A percentile compares a stretch with the other conserved stretches of the same genome.
phyloP scores from a whole-genome alignment of 2,329 filamentous ascomycete genomes.

The Arthrinium puccinioides region DNA sequence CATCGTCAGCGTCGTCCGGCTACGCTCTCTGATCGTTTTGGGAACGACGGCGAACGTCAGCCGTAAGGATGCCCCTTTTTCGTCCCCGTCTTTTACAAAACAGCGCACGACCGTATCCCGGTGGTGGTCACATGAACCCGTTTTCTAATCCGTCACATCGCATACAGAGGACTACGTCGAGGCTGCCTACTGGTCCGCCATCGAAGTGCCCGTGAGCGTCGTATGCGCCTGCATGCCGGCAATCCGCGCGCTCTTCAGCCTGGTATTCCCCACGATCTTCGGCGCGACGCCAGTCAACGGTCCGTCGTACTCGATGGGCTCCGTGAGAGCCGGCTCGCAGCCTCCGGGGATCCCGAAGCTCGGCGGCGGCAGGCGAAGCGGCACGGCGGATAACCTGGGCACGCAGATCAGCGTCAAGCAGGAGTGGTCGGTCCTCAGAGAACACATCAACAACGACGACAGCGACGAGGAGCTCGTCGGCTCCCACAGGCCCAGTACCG shows the following conservation, averaged over 20 bases:
- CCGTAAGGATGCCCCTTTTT: conserved; percentile 11
- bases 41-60: conserved; percentile 15
- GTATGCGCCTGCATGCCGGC: conserved; percentile 26
- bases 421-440: conserved; percentile 19
- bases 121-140: neutral
- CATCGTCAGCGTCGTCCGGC: conserved; percentile 20
- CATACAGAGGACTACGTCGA: conserved; percentile 21
- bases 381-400: conserved; percentile 1
- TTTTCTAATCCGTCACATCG: conserved; percentile 2
- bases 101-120: neutral
- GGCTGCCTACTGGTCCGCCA: conserved; percentile 23
- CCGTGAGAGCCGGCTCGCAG: neutral
- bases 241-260: conserved; percentile 20
- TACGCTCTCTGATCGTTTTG: conserved; percentile 18
- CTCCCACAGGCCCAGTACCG: neutral
- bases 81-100: neutral
- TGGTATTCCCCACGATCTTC: conserved; percentile 19
- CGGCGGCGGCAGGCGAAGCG: neutral
- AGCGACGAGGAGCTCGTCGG: conserved; percentile 1
- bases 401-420: conserved; percentile 20
- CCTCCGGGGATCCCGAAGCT: conserved; percentile 7
- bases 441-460: conserved; percentile 3
- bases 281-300: conserved; percentile 12
- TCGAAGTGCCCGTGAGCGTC: conserved; percentile 24
- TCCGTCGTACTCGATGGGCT: neutral